Evolutionary conservation across 495 filamentous ascomycete genomes (phyloP), one percentile per base, ranked within the genome.

Genomic region (Staphylotrichum tortipilum): DNA sequence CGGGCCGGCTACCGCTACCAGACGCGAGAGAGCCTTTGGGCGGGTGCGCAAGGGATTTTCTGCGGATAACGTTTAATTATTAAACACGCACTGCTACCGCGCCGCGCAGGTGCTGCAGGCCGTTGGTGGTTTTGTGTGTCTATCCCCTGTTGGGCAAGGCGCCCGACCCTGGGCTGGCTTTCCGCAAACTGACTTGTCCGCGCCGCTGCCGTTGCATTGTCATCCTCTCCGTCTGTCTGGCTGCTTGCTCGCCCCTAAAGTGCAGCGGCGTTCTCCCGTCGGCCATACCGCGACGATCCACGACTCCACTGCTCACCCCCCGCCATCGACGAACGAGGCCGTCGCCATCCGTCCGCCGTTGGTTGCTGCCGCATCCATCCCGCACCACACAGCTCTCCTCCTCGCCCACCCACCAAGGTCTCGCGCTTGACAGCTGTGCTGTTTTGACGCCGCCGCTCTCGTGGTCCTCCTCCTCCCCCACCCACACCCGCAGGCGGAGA

Each of bases 321-420:
- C 48, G 50, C 58, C 55, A 62, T n/a, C n/a, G n/a, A n/a, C n/a
- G 54, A 12, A 56, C 56, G 54, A 62, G 46, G 36, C 30, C 50
- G 50, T 48, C 50, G 56, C 55, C 49, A 37, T 44, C 47, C 21
- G 6, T 33, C 40, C 34, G 29, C 22, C 33, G 51, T 36, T 52
- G 45, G 54, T 23, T 52, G 54, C 48, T 22, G 41, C 34, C 43
- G 49, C 49, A 44, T 38, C 31, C 35, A n/a, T n/a, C n/a, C n/a
- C n/a, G n/a, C 34, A 37, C 47, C 52, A 52, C 44, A 49, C 28
- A 53, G 35, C 30, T 44, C 34, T 45, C 11, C 29, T 40, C 34
- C 10, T 23, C 28, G 9, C 19, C 5, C 21, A n/a, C 12, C 26
- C 31, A 30, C 14, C 42, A 41, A 42, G 44, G n/a, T n/a, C n/a